Conservation (phyloP, 768 basidiomycete genomes). For the Chalciporus chontae region DNA sequence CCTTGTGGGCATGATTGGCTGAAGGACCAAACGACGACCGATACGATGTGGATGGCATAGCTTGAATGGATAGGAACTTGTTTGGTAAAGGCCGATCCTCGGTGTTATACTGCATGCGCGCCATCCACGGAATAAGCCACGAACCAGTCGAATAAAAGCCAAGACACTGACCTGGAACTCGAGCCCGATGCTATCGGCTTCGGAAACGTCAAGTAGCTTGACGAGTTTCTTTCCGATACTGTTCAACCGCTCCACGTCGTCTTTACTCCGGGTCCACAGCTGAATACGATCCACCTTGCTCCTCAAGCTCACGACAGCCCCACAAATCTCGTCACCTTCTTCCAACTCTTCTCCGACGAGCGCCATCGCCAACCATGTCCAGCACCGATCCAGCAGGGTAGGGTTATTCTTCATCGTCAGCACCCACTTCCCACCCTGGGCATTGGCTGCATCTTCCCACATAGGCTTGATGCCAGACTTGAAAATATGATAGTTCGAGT, state of each 20-base stretch:
- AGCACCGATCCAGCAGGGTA: constrained; percentile 75
- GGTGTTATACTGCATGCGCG: constrained; percentile 64
- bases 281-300: constrained; percentile 89
- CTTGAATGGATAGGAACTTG: constrained; percentile 79
- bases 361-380: constrained; percentile 89
- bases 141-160: background rate
- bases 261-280: constrained; percentile 84
- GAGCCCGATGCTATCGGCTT: constrained; percentile 79
- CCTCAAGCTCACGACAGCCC: constrained; percentile 82
- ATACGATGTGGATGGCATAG: constrained; percentile 63
- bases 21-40: constrained; percentile 57
- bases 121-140: background rate
- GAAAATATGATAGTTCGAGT: constrained; percentile 95
- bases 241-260: constrained; percentile 83
- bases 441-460: constrained; percentile 96
- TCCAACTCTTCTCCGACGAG: constrained; percentile 69
- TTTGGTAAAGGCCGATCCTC: constrained; percentile 79
- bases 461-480: constrained; percentile 92
- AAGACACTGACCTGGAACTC: constrained; percentile 75
- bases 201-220: constrained; percentile 78
- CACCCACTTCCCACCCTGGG: constrained; percentile 93
- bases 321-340: constrained; percentile 72
- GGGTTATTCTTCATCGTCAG: constrained; percentile 88
- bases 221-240: constrained; percentile 79
- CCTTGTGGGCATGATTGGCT: constrained; percentile 19